Base-by-base conservation (phyloP, 2,329 filamentous ascomycete genomes). In the Esteya vermicola region DNA sequence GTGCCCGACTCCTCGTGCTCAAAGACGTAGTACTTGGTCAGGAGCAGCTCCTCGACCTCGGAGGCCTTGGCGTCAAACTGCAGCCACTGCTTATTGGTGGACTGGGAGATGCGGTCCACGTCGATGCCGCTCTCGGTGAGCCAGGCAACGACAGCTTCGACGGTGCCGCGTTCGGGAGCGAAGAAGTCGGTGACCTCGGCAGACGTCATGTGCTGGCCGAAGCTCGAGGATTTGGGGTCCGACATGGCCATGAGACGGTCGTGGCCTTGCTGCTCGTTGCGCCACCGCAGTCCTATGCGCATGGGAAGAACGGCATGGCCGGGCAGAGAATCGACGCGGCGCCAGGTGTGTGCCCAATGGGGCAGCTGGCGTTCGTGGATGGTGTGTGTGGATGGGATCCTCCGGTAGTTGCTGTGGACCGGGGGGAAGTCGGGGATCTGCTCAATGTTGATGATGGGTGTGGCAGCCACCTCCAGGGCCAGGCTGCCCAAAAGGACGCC, bases 111-210 rank as follows among this genome's bases (percentile, higher is more conserved):
- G 26, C 49, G 47, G 23, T 43, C 38, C 9, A 38, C 18, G 30
- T 38, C 44, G 35, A 60, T 57, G 25, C 57, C 57, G n/a, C 54
- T 46, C 9, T 44, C 42, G 2, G 46, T 44, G 4, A 62, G 45
- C 59, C 58, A 62, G 26, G 43, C 41, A 3, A 49, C 44, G 3
- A 63, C 57, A 4, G 51, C 45, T 13, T 58, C 52, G 9, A 60
- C 51, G 21, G 51, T 53, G 14, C 54, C 48, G 21, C 49, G 42
- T 18, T 50, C 37, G 2, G 61, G 62, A 22, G 58, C 55, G 37
- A 63, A 63, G 38, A 58, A 52, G 22, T 59, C 54, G 25, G 55
- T 48, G 16, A 62, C 55, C 40, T 63, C 56, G 13, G 56, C 46
- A 4, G 53, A 40, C 6, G 52, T 56, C 54, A 60, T 57, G 47